phyloP scores from a whole-genome alignment of 345 rosid genomes.

The Pugionium cornutum region DNA sequence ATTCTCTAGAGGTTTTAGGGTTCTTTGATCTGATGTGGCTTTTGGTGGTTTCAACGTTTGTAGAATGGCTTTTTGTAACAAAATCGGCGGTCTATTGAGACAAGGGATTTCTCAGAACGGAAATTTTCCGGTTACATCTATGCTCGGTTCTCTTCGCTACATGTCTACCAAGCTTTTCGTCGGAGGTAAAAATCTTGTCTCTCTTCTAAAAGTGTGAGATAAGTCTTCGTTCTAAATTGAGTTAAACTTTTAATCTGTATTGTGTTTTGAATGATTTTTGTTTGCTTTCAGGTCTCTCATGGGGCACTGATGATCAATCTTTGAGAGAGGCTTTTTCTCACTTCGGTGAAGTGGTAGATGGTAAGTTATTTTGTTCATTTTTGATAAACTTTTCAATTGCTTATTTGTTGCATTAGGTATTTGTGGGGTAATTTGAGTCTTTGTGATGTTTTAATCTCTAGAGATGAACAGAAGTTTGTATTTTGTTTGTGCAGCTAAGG shows the following conservation, averaged over 20 bases:
- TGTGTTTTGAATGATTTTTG: background rate
- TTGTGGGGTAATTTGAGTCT: no score
- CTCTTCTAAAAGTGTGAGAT: background rate
- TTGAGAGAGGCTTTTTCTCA: slow-evolving; percentile 54
- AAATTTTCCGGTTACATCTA: slow-evolving; percentile 45
- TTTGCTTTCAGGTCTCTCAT: slow-evolving; percentile 46
- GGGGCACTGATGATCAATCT: slow-evolving; percentile 46
- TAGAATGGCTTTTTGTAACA: slow-evolving; percentile 66
- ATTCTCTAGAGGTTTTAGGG: no score
- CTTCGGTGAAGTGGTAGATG: slow-evolving; percentile 56
- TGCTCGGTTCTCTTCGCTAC: slow-evolving; percentile 63
- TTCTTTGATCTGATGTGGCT: no score
- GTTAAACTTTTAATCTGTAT: background rate
- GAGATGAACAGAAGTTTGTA: background rate
- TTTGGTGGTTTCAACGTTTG: no score
- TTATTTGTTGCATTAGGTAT: no score
- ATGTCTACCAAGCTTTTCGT: slow-evolving; percentile 71
- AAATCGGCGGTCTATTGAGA: slow-evolving; percentile 58
- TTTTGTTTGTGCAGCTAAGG: slow-evolving; percentile 47
- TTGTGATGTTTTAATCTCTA: background rate
- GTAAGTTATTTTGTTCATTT: slow-evolving; percentile 27
- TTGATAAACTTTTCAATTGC: no score
- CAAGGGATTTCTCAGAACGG: slow-evolving; percentile 40
- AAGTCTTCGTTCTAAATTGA: background rate
- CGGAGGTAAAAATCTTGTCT: slow-evolving; percentile 56